These are phyloP conservation scores for Centrapalus pauciflorus DNA, from an alignment of 129 eudicot species.

Conservation along the genomic window DNA sequence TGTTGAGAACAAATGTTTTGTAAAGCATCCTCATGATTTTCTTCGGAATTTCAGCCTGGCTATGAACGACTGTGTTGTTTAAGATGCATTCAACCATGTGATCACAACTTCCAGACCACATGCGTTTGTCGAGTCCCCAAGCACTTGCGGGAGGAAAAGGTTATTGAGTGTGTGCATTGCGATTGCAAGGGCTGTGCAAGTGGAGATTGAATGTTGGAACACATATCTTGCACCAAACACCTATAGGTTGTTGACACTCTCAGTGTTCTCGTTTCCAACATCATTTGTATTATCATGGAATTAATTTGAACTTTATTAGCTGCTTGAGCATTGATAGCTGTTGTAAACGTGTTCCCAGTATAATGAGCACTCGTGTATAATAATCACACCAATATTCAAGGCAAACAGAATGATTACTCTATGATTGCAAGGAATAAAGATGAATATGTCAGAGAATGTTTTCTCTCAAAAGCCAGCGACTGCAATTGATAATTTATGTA, in stretches of 20 bases:
- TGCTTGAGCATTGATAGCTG: too few relatives aligned
- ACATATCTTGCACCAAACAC: background rate
- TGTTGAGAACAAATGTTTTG: background rate
- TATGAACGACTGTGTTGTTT: slow-evolving; percentile 80
- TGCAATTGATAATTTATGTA: too few relatives aligned
- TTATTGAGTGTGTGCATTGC: slow-evolving; percentile 79
- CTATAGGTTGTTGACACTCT: background rate
- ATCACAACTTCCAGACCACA: slow-evolving; percentile 74
- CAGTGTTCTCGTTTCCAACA: slow-evolving; percentile 1
- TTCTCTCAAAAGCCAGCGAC: too few relatives aligned
- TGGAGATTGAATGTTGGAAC: slow-evolving; percentile 66
- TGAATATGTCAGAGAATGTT: too few relatives aligned
- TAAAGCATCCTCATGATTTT: background rate
- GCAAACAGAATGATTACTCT: too few relatives aligned
- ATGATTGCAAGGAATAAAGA: too few relatives aligned
- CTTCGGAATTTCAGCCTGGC: slow-evolving; percentile 54
- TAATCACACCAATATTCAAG: too few relatives aligned
- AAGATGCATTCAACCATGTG: slow-evolving; percentile 80
- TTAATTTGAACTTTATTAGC: too few relatives aligned
- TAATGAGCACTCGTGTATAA: too few relatives aligned
- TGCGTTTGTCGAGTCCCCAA: slow-evolving; percentile 82
- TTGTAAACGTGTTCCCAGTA: too few relatives aligned
- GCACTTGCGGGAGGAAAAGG: slow-evolving; percentile 68
- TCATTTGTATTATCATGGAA: slow-evolving; percentile 4
- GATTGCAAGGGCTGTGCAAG: slow-evolving; percentile 85